Evolutionary conservation across 2,329 filamentous ascomycete species (phyloP).

Genomic region (Nannizzia gypsea): DNA sequence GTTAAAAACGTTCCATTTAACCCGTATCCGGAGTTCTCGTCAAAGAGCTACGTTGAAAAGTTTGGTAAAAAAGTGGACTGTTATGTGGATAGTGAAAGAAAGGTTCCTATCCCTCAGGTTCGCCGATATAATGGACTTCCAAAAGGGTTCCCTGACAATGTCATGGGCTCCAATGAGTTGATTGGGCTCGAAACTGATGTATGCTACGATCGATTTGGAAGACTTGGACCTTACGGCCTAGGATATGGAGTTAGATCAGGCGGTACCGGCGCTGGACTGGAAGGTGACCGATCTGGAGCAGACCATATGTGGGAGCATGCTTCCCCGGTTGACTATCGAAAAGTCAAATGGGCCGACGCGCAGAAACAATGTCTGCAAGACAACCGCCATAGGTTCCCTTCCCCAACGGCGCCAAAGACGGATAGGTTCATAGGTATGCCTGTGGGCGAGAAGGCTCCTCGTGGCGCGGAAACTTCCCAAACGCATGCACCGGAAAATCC

Average conservation of each 20-base stretch:
- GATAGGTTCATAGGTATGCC: slow-evolving; percentile 23
- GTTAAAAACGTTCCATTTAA: slow-evolving; percentile 41
- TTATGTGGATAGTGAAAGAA: slow-evolving; percentile 59
- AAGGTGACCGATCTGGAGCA: slow-evolving; percentile 70
- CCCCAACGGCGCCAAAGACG: slow-evolving; percentile 26
- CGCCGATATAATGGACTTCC: slow-evolving; percentile 68
- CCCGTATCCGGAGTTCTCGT: slow-evolving; percentile 56
- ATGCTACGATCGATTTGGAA: slow-evolving; percentile 85
- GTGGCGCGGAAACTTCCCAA: background rate
- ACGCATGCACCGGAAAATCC: slow-evolving; percentile 12
- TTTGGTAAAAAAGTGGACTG: slow-evolving; percentile 58
- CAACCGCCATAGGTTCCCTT: slow-evolving; percentile 57
- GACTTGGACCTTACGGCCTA: slow-evolving; percentile 77
- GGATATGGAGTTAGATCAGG: slow-evolving; percentile 71
- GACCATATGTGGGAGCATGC: slow-evolving; percentile 63
- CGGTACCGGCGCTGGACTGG: slow-evolving; percentile 72
- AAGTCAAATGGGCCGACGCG: slow-evolving; percentile 65
- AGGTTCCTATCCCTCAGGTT: slow-evolving; percentile 55
- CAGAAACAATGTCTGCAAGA: slow-evolving; percentile 61
- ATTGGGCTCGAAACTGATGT: slow-evolving; percentile 70
- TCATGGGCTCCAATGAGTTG: slow-evolving; percentile 76
- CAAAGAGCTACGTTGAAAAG: slow-evolving; percentile 43
- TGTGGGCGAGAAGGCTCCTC: slow-evolving; percentile 6
- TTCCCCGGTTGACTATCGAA: slow-evolving; percentile 63
- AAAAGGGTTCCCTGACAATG: slow-evolving; percentile 69